Conservation (phyloP, 768 basidiomycete genomes). For the Amanita brunnescens region DNA sequence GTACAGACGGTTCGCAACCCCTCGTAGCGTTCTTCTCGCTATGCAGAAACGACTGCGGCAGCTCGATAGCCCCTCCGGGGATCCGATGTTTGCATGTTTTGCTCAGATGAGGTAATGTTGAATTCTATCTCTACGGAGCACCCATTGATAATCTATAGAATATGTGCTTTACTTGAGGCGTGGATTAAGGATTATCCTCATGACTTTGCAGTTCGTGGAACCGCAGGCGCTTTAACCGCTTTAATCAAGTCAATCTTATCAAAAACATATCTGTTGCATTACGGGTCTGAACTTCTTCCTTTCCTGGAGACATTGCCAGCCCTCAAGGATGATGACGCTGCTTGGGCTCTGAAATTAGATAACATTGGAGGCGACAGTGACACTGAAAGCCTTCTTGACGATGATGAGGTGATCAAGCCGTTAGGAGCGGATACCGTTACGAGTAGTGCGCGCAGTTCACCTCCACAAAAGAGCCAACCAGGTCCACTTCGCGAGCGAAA, state of each 20-base stretch:
- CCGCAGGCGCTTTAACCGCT: constrained; percentile 62
- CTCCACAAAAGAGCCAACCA: constrained; percentile 18
- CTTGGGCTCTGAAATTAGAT: constrained; percentile 69
- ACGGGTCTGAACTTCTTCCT: constrained; percentile 75
- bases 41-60: constrained; percentile 85
- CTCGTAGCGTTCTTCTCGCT: constrained; percentile 69
- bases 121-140: constrained; percentile 1
- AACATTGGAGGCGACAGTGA: constrained; percentile 59
- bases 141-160: constrained; percentile 33
- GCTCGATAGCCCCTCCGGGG: constrained; percentile 60
- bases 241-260: constrained; percentile 72
- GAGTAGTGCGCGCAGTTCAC: constrained; percentile 7
- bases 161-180: constrained; percentile 67
- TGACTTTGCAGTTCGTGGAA: constrained; percentile 74
- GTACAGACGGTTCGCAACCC: constrained; percentile 75
- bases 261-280: constrained; percentile 77
- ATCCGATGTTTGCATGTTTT: constrained; percentile 82
- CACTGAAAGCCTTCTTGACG: constrained; percentile 42
- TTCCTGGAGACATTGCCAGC: constrained; percentile 63
- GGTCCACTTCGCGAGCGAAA: constrained; percentile 50
- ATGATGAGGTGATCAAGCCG: constrained; percentile 40
- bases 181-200: constrained; percentile 73
- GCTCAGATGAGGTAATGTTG: constrained; percentile 71
- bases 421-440: constrained; percentile 18
- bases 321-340: constrained; percentile 57